Percentiles rank a stretch among this genome's conserved stretches.
phyloP scores from a whole-genome alignment of 2,329 filamentous ascomycete genomes.

The Xylaria sp. region DNA sequence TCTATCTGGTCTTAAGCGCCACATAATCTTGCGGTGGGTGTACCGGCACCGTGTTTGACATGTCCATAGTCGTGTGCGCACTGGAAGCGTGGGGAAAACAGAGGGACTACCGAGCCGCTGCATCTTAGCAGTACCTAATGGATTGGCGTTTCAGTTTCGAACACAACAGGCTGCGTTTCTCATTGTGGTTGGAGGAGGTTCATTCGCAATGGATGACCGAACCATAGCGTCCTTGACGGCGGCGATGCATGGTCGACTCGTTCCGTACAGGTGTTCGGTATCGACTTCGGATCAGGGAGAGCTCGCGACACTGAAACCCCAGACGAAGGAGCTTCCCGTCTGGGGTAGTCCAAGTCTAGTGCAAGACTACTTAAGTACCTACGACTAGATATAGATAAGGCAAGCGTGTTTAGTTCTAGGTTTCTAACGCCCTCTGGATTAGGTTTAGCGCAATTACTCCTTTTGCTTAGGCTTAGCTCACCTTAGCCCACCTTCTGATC shows the following conservation, averaged over 20 bases:
- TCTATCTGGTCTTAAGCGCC: background rate
- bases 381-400: too few species aligned
- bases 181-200: background rate
- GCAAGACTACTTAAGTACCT: too few species aligned
- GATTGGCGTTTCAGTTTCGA: background rate
- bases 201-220: background rate
- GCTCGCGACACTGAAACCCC: conserved; percentile 16
- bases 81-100: conserved; percentile 18
- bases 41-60: conserved; percentile 18
- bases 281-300: background rate
- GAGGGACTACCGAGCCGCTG: conserved; percentile 27
- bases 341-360: conserved; percentile 13
- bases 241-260: background rate
- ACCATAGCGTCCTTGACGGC: background rate
- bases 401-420: too few species aligned
- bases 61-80: conserved; percentile 15
- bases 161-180: background rate
- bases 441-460: too few species aligned
- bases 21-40: background rate
- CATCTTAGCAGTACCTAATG: conserved; percentile 30
- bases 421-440: background rate
- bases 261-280: background rate
- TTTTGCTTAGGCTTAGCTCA: too few species aligned
- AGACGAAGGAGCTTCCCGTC: conserved; percentile 19
- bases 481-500: too few species aligned